Base-by-base conservation (phyloP, 2,329 filamentous ascomycete species). In the Fulvia fulva region DNA sequence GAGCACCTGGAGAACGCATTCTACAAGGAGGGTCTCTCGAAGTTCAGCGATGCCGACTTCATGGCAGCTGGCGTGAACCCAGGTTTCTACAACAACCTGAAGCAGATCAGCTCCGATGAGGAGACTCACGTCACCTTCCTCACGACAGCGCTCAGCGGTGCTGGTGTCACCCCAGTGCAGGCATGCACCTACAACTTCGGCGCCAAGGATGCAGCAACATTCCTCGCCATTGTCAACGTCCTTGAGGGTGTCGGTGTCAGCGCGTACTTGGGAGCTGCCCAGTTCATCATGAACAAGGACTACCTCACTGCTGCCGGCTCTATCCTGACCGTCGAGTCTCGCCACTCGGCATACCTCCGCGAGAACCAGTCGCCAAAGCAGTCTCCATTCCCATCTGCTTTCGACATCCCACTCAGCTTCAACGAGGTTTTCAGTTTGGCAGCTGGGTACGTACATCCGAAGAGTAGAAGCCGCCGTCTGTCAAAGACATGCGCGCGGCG, bases 361-460 rank as follows among this genome's bases (percentile, higher is more conserved):
- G 61, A 63, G 49, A 59, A 57, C 54, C 57, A 64, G 9, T 72
- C 80, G 19, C 64, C 64, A 43, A 56, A 55, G 11, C 55, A 66
- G 70, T 72, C 14, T 14, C 83, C 85, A 3, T 85, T 83, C 67
- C 76, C 85, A 1, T 77, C 83, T 63, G 73, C 85, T 7, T 87
- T 86, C 66, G 47, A 50, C 26, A 50, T 80, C 25, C 83, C 85
- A 0, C 77, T 88, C 46, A 72, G 74, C 64, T 78, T 82, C 70
- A 80, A 85, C 71, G 72, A 81, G 66, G 84, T 88, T 51, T 87
- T 80, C 76, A 85, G 84, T 2, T 79, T 89, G 22, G 86, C 86
- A 0, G 78, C 83, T 0, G 76, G 77, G 52, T n/a, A n/a, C n/a
- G n/a, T n/a, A n/a, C n/a, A n/a, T n/a, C n/a, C n/a, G n/a, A n/a